phyloP scores from a whole-genome alignment of 1,139 yeast genomes.

The Scheffersomyces titani region DNA sequence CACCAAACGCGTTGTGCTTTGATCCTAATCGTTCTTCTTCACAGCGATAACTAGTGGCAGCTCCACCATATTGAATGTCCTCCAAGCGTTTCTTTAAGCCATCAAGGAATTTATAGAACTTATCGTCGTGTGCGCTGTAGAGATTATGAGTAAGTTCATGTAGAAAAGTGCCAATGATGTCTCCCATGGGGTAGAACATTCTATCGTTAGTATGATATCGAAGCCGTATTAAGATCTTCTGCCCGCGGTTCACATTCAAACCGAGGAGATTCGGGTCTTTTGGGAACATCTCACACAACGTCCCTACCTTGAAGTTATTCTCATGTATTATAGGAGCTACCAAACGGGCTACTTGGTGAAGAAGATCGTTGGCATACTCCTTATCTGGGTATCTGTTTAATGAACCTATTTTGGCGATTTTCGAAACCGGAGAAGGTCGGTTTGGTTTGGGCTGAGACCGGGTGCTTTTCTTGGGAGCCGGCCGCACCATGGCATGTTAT shows the following conservation, averaged over 20 bases:
- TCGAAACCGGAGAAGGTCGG: conserved; percentile 46
- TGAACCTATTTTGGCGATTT: conserved; percentile 55
- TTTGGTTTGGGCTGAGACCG: conserved; percentile 10
- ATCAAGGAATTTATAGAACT: conserved; percentile 68
- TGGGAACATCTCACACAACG: conserved; percentile 86
- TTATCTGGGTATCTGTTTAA: conserved; percentile 54
- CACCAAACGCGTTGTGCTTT: conserved; percentile 13
- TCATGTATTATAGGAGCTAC: conserved; percentile 79
- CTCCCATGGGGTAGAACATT: conserved; percentile 65
- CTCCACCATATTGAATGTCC: conserved; percentile 48
- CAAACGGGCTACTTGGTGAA: conserved; percentile 60
- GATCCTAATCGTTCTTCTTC: conserved; percentile 58
- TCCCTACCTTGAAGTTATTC: conserved; percentile 64
- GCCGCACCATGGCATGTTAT: neutral
- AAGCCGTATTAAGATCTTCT: conserved; percentile 70
- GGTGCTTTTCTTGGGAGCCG: conserved; percentile 14
- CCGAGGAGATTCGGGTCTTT: conserved; percentile 68
- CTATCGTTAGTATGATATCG: conserved; percentile 58
- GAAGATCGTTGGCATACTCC: conserved; percentile 57
- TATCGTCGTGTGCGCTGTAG: conserved; percentile 76
- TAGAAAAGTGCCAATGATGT: conserved; percentile 76
- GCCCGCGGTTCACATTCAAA: conserved; percentile 82
- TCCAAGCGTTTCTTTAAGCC: conserved; percentile 61
- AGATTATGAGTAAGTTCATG: conserved; percentile 87
- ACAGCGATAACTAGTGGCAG: conserved; percentile 46